Evolutionary conservation across 192 early-diverging fungal species (phyloP), one percentile per base, ranked within the genome.

Genomic region (Entomortierella lignicola): DNA sequence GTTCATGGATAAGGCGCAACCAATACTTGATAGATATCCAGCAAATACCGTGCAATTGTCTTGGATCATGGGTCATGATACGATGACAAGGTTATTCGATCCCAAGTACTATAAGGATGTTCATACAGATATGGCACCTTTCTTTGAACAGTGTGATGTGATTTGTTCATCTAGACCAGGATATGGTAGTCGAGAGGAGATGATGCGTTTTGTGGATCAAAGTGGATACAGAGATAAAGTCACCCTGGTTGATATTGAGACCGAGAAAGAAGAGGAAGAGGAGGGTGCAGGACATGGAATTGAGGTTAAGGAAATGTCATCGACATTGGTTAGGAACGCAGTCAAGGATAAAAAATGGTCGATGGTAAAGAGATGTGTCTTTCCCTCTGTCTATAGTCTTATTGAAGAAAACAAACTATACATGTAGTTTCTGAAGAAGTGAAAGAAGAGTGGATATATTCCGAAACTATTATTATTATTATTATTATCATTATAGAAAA

Each of bases 1-100:
- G 31, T 94, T 94, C 73, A 83, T 92, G 25, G 92, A 94, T 64
- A 94, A 94, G 68, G 82, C 88, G 21, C 69, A 69, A 32, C 80
- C 75, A 2, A 81, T 91, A 29, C 64, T 71, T 8, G 72, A 70
- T 29, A 44, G 44, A 27, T 70, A 73, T 60, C 42, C 51, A 29
- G 18, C 59, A n/a, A 51, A 51, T 17, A 58, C 61, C 18, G 57
- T 83, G 12, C 72, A 77, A 29, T 63, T 89, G 12, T 81, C 88
- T 41, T 95, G 92, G 82, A 88, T 94, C 60, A 83, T 95, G 86
- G 94, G 94, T n/a, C 89, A 84, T 68, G 94, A 95, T 69, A 94
- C 94, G 12, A 72, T 95, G 59, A 88, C 87, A 17, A 87, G 94
- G 31, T 84, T 95, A 30, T 91, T 95, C 60, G 86, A 92, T 63